phyloP scores from a whole-genome alignment of 2,329 filamentous ascomycete species.

The Colletotrichum cereale region DNA sequence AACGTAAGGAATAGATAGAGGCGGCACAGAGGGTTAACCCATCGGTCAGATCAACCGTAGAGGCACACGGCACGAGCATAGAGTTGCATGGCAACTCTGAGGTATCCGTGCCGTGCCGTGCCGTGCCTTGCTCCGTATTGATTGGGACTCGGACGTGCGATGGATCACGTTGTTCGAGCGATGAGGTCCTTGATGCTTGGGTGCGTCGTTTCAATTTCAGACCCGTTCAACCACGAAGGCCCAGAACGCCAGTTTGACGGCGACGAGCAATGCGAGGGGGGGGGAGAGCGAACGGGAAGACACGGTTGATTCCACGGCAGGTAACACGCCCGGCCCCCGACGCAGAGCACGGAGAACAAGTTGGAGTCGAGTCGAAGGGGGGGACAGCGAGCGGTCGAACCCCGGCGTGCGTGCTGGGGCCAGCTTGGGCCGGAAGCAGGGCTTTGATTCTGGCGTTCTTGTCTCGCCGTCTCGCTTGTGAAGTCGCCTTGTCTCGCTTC shows the following conservation, averaged over 20 bases:
- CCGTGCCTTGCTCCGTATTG: conserved; percentile 26
- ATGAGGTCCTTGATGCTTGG: conserved; percentile 16
- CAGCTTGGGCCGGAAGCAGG: conserved; percentile 15
- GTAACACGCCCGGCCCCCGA: background rate
- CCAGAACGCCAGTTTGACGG: conserved; percentile 1
- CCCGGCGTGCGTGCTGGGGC: background rate
- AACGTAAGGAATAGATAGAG: background rate
- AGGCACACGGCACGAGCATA: background rate
- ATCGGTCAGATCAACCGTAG: background rate
- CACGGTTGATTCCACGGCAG: background rate
- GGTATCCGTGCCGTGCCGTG: conserved; percentile 17
- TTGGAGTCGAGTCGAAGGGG: background rate
- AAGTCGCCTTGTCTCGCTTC: conserved; percentile 27
- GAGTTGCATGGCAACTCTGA: background rate
- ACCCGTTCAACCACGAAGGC: conserved; percentile 1
- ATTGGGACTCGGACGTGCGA: conserved; percentile 34
- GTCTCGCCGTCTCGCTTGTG: conserved; percentile 22
- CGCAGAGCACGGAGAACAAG: background rate
- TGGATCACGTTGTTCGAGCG: conserved; percentile 15
- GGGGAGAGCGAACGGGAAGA: background rate
- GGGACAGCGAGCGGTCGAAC: background rate
- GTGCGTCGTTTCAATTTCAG: conserved; percentile 35
- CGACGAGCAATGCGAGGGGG: background rate
- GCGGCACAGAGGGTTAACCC: background rate
- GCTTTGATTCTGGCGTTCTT: conserved; percentile 12